phyloP scores from a whole-genome alignment of 257 asterid genomes.

The Galeopsis tetrahit region DNA sequence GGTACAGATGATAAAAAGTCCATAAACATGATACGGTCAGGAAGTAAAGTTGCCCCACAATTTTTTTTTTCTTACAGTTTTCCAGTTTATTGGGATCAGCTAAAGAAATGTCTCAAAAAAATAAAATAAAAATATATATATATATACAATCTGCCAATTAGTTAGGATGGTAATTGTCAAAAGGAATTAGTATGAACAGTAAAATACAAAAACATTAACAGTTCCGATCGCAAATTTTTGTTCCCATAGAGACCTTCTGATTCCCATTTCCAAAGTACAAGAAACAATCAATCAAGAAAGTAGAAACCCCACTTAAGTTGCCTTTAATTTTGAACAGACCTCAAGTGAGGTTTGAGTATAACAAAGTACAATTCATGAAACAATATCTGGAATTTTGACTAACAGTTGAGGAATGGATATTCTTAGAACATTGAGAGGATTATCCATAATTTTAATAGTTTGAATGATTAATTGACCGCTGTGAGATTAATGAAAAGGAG shows the following conservation, averaged over 20 bases:
- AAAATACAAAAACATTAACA: not conserved
- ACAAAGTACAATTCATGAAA: no score
- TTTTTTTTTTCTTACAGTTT: not conserved
- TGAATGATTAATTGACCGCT: not conserved
- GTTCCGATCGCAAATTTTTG: not conserved
- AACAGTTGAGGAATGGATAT: constrained; percentile 2
- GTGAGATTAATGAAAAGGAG: constrained; percentile 16
- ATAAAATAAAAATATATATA: no score
- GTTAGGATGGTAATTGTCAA: not conserved
- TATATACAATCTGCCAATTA: not conserved
- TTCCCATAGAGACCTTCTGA: not conserved
- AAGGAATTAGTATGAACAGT: not conserved
- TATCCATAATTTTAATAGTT: not conserved
- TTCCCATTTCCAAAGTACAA: not conserved
- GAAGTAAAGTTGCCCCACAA: no score
- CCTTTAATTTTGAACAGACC: not conserved
- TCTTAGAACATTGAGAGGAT: not conserved
- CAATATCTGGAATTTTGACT: no score
- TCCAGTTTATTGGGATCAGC: not conserved
- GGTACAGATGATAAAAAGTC: no score
- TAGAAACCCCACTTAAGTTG: not conserved
- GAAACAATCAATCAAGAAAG: not conserved
- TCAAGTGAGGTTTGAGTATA: no score
- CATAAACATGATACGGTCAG: no score
- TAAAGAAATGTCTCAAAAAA: not conserved